These are phyloP conservation scores for Aspergillus awamori DNA, from an alignment of 2,329 filamentous ascomycete genomes.

Conservation along the genomic window DNA sequence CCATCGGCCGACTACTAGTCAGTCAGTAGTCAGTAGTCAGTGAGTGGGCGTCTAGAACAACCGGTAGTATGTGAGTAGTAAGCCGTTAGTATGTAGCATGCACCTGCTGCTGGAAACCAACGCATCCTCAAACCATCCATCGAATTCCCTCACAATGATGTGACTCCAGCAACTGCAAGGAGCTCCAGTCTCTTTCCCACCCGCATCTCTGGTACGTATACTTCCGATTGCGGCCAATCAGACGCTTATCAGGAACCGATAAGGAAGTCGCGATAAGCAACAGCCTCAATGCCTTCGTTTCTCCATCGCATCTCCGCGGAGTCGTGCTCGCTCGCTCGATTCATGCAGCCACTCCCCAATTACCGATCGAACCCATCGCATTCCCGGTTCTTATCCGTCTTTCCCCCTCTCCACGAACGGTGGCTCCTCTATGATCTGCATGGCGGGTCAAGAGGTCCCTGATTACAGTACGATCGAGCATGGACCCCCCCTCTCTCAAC, in stretches of 20 bases:
- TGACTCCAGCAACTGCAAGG: background rate
- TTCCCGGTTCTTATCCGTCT: background rate
- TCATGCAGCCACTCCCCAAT: background rate
- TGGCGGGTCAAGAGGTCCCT: slow-evolving; percentile 17
- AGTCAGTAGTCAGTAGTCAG: no score
- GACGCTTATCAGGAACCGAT: background rate
- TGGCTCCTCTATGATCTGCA: slow-evolving; percentile 2
- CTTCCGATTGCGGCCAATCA: background rate
- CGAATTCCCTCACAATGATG: background rate
- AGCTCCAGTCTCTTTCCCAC: background rate
- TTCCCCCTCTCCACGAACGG: slow-evolving; percentile 1
- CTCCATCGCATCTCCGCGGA: slow-evolving; percentile 3
- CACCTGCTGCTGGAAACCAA: background rate
- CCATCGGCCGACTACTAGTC: background rate
- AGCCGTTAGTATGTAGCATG: background rate
- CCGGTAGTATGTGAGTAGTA: no score
- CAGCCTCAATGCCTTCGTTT: background rate
- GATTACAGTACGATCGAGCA: slow-evolving; percentile 11
- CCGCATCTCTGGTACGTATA: background rate
- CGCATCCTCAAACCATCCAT: background rate
- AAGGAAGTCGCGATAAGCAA: background rate
- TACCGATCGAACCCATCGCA: background rate
- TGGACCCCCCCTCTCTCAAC: slow-evolving; percentile 13
- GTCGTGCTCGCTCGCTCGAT: background rate
- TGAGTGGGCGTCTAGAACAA: no score